Evolutionary conservation across 1,139 yeast genomes (phyloP).

Genomic region (Yamadazyma siamensis): DNA sequence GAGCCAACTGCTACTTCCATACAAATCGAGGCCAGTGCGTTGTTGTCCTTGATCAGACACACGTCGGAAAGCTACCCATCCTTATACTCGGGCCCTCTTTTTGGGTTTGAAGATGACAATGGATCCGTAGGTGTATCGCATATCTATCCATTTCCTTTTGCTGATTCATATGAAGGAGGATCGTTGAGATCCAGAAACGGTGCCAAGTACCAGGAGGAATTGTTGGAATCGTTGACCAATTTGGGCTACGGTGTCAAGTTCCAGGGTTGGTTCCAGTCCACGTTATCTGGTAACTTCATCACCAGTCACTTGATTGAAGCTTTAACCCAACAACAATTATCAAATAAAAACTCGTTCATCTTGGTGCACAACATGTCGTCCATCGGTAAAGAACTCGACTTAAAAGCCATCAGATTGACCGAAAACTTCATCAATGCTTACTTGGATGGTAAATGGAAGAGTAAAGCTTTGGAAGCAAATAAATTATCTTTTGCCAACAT

Average conservation of each 20-base stretch:
- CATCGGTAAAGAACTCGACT: conserved; percentile 59
- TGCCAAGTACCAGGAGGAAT: conserved; percentile 66
- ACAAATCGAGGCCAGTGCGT: conserved; percentile 56
- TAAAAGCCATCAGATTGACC: conserved; percentile 70
- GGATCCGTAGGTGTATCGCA: conserved; percentile 55
- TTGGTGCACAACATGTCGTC: conserved; percentile 73
- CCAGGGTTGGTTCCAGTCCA: conserved; percentile 81
- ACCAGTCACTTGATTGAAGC: conserved; percentile 65
- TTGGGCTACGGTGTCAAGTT: conserved; percentile 70
- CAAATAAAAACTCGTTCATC: conserved; percentile 63
- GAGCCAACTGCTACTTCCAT: conserved; percentile 45
- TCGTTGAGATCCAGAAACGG: conserved; percentile 59
- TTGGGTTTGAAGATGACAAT: conserved; percentile 68
- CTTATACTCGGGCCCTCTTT: conserved; percentile 69
- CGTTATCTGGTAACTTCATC: conserved; percentile 66
- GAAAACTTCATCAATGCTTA: conserved; percentile 57
- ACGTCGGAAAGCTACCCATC: conserved; percentile 68
- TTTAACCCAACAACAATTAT: conserved; percentile 61
- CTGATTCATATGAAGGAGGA: conserved; percentile 53
- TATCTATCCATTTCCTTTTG: conserved; percentile 60
- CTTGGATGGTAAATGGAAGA: conserved; percentile 59
- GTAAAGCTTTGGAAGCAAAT: conserved; percentile 59
- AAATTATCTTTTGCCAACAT: conserved; percentile 66
- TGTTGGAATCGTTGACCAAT: conserved; percentile 54
- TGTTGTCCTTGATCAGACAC: conserved; percentile 69